Percentiles rank a stretch among this genome's conserved stretches.
Conservation (phyloP, 495 filamentous ascomycete species). For the Astrocystis sublimbata region DNA sequence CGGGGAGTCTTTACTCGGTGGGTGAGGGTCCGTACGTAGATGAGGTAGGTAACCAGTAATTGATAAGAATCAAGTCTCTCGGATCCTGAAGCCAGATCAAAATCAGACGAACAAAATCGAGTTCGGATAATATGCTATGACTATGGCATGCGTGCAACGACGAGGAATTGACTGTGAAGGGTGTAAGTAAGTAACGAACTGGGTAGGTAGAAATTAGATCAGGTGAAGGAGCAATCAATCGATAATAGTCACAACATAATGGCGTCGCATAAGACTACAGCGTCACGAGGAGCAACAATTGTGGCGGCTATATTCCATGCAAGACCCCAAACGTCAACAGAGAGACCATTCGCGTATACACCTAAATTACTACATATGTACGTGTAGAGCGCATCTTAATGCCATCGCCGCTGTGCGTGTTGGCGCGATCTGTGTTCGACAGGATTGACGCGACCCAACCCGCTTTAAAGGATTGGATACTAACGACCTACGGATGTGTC, state of each 20-base stretch:
- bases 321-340: neutral
- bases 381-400: too few species aligned
- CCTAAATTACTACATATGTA: too few species aligned
- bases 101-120: neutral
- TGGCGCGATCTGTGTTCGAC: neutral
- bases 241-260: neutral
- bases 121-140: too few species aligned
- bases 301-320: neutral
- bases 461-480: neutral
- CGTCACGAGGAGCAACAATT: neutral
- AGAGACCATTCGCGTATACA: neutral
- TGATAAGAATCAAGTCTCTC: neutral
- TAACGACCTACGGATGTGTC: neutral
- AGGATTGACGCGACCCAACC: conserved; percentile 6
- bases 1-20: neutral
- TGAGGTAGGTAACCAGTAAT: neutral
- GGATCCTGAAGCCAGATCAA: neutral
- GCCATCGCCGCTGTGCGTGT: conserved; percentile 8
- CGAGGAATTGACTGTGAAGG: too few species aligned
- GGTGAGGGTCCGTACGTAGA: neutral
- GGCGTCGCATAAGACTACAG: neutral
- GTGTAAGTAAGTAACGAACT: too few species aligned
- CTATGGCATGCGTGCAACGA: too few species aligned
- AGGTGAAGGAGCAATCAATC: too few species aligned
- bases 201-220: too few species aligned